Conservation (phyloP, 2,329 filamentous ascomycete genomes). For the Purpureocillium lavendulum region DNA sequence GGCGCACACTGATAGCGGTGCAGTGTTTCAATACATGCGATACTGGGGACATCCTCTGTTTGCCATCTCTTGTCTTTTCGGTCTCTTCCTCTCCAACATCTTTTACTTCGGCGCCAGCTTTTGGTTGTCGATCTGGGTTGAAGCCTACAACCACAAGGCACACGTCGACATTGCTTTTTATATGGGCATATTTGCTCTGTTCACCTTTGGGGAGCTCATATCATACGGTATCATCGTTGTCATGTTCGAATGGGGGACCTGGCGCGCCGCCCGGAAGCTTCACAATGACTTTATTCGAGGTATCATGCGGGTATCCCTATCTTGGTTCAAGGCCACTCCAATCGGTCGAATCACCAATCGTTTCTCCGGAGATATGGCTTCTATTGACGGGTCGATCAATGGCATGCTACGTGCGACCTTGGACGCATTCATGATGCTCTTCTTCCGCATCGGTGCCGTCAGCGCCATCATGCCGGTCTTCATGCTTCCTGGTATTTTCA, state of each 20-base stretch:
- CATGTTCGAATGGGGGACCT: slow-evolving; percentile 45
- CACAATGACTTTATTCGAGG: slow-evolving; percentile 44
- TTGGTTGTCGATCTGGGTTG: slow-evolving; percentile 46
- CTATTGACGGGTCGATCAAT: slow-evolving; percentile 40
- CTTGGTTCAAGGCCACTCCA: slow-evolving; percentile 48
- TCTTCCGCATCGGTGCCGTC: slow-evolving; percentile 38
- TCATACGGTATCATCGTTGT: slow-evolving; percentile 33
- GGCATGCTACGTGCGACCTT: slow-evolving; percentile 34
- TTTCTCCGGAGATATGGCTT: slow-evolving; percentile 49
- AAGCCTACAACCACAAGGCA: slow-evolving; percentile 36
- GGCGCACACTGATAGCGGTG: slow-evolving; percentile 7
- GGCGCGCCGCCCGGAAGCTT: slow-evolving; percentile 44
- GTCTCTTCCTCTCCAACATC: slow-evolving; percentile 31
- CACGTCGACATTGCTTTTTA: slow-evolving; percentile 41
- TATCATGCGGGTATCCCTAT: slow-evolving; percentile 44
- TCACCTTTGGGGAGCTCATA: slow-evolving; percentile 33
- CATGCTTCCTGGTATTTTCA: slow-evolving; percentile 34
- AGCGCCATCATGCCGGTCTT: slow-evolving; percentile 45
- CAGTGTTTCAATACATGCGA: slow-evolving; percentile 41
- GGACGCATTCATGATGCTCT: slow-evolving; percentile 31
- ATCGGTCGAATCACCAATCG: slow-evolving; percentile 46
- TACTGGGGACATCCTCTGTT: slow-evolving; percentile 40
- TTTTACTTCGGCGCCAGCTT: slow-evolving; percentile 33
- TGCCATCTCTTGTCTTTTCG: slow-evolving; percentile 27
- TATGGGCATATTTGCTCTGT: slow-evolving; percentile 40